Evolutionary conservation across 2,329 filamentous ascomycete species (phyloP).

Genomic region (Trichoderma sp.): DNA sequence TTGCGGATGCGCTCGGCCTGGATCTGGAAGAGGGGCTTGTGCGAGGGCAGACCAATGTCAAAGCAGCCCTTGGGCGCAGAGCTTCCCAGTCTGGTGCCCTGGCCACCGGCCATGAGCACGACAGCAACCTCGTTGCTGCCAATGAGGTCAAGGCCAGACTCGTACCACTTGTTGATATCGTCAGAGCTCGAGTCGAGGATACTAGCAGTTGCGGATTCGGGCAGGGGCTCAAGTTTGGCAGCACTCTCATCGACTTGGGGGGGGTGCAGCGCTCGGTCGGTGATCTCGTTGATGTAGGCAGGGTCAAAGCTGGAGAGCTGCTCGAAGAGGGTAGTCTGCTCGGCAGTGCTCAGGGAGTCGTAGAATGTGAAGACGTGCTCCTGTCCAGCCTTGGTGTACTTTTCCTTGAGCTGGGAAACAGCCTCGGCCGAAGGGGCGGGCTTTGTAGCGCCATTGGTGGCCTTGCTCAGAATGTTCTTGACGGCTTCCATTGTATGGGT

Average conservation of each 20-base stretch:
- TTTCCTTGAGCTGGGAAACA: conserved; percentile 66
- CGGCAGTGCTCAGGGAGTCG: conserved; percentile 69
- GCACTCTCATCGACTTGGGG: conserved; percentile 59
- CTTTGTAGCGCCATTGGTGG: conserved; percentile 30
- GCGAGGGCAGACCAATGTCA: conserved; percentile 88
- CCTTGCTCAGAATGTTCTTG: conserved; percentile 43
- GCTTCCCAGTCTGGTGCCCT: conserved; percentile 91
- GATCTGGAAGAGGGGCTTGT: conserved; percentile 96
- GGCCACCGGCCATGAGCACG: conserved; percentile 94
- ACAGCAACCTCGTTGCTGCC: conserved; percentile 75
- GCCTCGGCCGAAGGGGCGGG: conserved; percentile 61
- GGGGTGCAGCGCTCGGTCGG: conserved; percentile 77
- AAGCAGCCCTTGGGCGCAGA: conserved; percentile 97
- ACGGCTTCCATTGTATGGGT: conserved; percentile 42
- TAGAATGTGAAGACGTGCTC: conserved; percentile 79
- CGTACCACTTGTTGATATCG: conserved; percentile 82
- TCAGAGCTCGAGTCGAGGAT: conserved; percentile 82
- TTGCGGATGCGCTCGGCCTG: conserved; percentile 92
- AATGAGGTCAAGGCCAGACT: conserved; percentile 76
- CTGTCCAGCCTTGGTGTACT: conserved; percentile 73
- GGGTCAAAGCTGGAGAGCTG: conserved; percentile 84
- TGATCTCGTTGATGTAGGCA: conserved; percentile 81
- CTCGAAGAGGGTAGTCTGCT: conserved; percentile 76
- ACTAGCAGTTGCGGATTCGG: conserved; percentile 80
- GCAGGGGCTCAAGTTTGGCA: conserved; percentile 76